Conservation (phyloP, 306 rosid species). For the Crotalaria pallida region DNA sequence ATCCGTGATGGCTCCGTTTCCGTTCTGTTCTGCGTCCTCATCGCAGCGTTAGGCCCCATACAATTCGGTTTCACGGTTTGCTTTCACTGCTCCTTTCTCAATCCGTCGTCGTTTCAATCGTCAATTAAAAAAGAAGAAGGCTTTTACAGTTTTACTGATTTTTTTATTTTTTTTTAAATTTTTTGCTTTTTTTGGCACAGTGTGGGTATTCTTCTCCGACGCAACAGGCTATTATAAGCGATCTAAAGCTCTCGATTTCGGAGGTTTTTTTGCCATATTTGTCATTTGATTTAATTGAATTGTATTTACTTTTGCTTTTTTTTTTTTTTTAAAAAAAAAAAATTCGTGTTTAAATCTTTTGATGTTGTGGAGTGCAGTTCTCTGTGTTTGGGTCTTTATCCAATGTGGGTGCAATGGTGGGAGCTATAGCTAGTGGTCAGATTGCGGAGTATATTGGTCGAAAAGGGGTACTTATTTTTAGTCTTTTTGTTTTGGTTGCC, state of each 20-base stretch:
- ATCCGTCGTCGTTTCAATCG: not conserved
- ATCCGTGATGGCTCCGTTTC: slow-evolving; percentile 68
- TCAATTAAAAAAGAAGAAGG: not conserved
- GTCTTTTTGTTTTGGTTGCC: not conserved
- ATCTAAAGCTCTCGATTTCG: slow-evolving; percentile 59
- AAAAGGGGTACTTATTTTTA: slow-evolving; percentile 59
- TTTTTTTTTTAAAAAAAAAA: no score
- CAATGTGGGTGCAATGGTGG: slow-evolving; percentile 89
- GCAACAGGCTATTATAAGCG: slow-evolving; percentile 49
- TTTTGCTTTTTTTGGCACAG: not conserved
- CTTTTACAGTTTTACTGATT: not conserved
- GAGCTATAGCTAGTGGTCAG: slow-evolving; percentile 89
- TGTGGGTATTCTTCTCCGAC: slow-evolving; percentile 88
- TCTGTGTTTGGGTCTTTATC: slow-evolving; percentile 79
- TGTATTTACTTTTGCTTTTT: not conserved
- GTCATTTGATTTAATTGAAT: not conserved
- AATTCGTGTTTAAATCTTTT: not conserved
- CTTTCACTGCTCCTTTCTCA: not conserved
- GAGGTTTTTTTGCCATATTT: slow-evolving; percentile 41
- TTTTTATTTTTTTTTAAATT: no score
- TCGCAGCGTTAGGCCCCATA: slow-evolving; percentile 81
- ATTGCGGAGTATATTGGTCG: slow-evolving; percentile 74
- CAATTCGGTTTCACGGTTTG: slow-evolving; percentile 77
- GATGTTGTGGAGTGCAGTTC: slow-evolving; percentile 34
- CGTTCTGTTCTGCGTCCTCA: slow-evolving; percentile 76